phyloP scores from a whole-genome alignment of 352 stramenopile species.

The Globisporangium orthogonon region DNA sequence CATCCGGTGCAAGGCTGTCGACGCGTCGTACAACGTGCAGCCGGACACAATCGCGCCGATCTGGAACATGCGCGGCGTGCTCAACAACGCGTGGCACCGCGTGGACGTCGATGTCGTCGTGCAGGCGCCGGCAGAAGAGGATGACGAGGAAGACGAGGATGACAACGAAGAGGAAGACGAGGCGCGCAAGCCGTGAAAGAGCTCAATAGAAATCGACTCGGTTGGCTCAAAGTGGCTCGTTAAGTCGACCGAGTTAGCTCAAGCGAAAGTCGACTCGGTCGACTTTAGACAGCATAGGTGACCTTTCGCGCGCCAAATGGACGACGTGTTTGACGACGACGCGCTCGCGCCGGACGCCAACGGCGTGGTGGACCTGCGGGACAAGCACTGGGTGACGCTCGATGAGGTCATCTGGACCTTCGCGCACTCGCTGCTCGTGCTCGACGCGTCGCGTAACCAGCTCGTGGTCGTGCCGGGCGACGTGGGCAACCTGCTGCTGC shows the following conservation, averaged over 20 bases:
- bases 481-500: slow-evolving; percentile 53
- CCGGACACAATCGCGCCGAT: slow-evolving; percentile 93
- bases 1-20: slow-evolving; percentile 92
- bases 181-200: not conserved
- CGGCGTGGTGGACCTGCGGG: slow-evolving; percentile 58
- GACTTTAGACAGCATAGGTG: too few species aligned
- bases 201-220: too few species aligned
- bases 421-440: slow-evolving; percentile 51
- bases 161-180: slow-evolving; percentile 4
- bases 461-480: slow-evolving; percentile 51
- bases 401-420: slow-evolving; percentile 77
- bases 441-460: slow-evolving; percentile 70
- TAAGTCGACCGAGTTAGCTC: too few species aligned
- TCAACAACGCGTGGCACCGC: slow-evolving; percentile 96
- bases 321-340: slow-evolving; percentile 69
- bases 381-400: slow-evolving; percentile 77
- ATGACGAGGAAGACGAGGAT: slow-evolving; percentile 33
- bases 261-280: too few species aligned
- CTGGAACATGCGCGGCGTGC: slow-evolving; percentile 97
- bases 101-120: slow-evolving; percentile 48
- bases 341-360: slow-evolving; percentile 60
- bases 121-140: not conserved
- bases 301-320: slow-evolving; percentile 26
- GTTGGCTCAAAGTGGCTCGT: too few species aligned
- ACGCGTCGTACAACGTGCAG: slow-evolving; percentile 95